Percentiles rank a stretch among this genome's conserved stretches.
Conservation (phyloP, 495 filamentous ascomycete genomes). For the Hyaloscypha finlandica region DNA sequence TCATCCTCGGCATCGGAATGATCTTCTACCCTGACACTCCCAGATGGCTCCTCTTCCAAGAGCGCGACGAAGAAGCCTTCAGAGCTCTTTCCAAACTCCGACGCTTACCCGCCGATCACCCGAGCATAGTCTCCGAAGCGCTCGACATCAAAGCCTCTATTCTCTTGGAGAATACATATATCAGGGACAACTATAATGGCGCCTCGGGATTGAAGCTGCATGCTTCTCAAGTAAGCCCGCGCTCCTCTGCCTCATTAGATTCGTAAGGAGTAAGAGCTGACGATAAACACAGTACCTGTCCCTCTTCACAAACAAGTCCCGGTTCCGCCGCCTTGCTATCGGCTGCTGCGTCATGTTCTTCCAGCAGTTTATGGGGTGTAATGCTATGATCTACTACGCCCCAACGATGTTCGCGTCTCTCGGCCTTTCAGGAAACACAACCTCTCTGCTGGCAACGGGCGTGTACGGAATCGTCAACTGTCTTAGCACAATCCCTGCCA, state of each 20-base stretch:
- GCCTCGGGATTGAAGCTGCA: conserved; percentile 12
- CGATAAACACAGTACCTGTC: conserved; percentile 10
- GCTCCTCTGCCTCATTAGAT: background rate
- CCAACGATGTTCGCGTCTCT: conserved; percentile 59
- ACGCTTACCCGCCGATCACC: conserved; percentile 55
- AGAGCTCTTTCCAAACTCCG: conserved; percentile 58
- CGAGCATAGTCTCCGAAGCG: conserved; percentile 69
- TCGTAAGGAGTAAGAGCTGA: background rate
- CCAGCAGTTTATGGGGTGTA: conserved; percentile 54
- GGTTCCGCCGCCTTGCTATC: conserved; percentile 56
- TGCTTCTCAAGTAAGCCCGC: conserved; percentile 39
- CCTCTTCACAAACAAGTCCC: conserved; percentile 22
- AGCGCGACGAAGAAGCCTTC: conserved; percentile 48
- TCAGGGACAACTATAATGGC: conserved; percentile 10
- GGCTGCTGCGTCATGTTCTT: conserved; percentile 56
- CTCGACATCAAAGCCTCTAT: conserved; percentile 79
- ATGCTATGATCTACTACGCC: conserved; percentile 33
- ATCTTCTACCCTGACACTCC: conserved; percentile 44
- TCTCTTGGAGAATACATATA: conserved; percentile 64
- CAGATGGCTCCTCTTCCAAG: conserved; percentile 57
- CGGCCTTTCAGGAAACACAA: conserved; percentile 62
- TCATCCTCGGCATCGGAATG: conserved; percentile 36
- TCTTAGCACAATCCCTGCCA: conserved; percentile 60
- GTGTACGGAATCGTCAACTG: conserved; percentile 45
- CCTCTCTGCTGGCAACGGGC: conserved; percentile 48